phyloP scores from a whole-genome alignment of 2,329 filamentous ascomycete genomes.

The Tolypocladium amazonense region DNA sequence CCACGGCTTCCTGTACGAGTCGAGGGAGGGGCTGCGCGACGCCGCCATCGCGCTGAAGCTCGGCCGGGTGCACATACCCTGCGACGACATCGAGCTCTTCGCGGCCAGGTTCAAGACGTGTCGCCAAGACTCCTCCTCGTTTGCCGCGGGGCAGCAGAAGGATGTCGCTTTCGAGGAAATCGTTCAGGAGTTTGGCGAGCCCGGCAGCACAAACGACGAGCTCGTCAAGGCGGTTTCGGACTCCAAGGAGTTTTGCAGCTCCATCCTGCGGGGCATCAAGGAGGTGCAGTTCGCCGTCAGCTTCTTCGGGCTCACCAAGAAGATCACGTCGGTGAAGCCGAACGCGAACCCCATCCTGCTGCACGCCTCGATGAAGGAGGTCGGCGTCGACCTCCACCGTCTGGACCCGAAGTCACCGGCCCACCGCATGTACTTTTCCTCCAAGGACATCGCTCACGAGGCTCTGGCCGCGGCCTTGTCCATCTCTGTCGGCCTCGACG shows the following conservation, averaged over 20 bases:
- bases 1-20: slow-evolving; percentile 79
- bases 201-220: slow-evolving; percentile 54
- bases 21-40: slow-evolving; percentile 79
- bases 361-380: slow-evolving; percentile 90
- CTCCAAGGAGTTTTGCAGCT: slow-evolving; percentile 84
- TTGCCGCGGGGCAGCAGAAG: slow-evolving; percentile 30
- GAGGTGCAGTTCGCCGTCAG: slow-evolving; percentile 94
- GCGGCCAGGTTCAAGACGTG: slow-evolving; percentile 42
- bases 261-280: slow-evolving; percentile 83
- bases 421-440: slow-evolving; percentile 96
- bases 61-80: slow-evolving; percentile 80
- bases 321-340: slow-evolving; percentile 57
- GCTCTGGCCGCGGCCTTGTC: slow-evolving; percentile 86
- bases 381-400: slow-evolving; percentile 84
- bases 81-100: slow-evolving; percentile 69
- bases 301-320: slow-evolving; percentile 78
- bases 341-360: slow-evolving; percentile 64
- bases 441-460: slow-evolving; percentile 88
- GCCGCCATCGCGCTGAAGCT: slow-evolving; percentile 84
- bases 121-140: slow-evolving; percentile 22
- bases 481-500: slow-evolving; percentile 82
- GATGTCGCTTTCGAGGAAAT: slow-evolving; percentile 61
- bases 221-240: slow-evolving; percentile 80
- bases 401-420: slow-evolving; percentile 87
- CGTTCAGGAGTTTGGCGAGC: slow-evolving; percentile 61